phyloP scores from a whole-genome alignment of 2,329 filamentous ascomycete genomes.

The Aspergillus brunneoviolaceus region DNA sequence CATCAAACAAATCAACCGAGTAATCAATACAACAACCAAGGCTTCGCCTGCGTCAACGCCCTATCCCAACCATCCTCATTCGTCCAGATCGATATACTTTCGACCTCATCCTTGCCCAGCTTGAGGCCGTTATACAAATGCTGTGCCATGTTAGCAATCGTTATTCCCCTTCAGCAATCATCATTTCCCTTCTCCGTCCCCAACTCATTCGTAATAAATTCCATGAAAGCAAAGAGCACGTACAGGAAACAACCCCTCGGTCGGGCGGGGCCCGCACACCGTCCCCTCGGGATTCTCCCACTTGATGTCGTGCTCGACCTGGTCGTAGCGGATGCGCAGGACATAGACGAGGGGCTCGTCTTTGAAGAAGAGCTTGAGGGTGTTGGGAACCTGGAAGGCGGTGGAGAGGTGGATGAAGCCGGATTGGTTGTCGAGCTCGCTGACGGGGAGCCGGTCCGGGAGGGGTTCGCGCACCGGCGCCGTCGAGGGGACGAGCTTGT shows the following conservation, averaged over 20 bases:
- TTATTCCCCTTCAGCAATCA: neutral
- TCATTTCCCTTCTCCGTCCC: neutral
- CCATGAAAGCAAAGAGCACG: constrained; percentile 12
- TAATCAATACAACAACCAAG: constrained; percentile 37
- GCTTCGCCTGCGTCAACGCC: constrained; percentile 32
- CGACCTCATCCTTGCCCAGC: constrained; percentile 38
- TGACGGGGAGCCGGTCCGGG: constrained; percentile 37
- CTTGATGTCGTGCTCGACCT: constrained; percentile 29
- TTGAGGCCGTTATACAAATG: constrained; percentile 42
- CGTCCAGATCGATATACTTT: constrained; percentile 39
- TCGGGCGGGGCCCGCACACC: constrained; percentile 36
- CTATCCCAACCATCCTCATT: constrained; percentile 41
- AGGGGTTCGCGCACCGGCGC: constrained; percentile 36
- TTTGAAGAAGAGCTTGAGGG: constrained; percentile 39
- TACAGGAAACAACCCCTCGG: constrained; percentile 43
- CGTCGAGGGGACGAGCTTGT: constrained; percentile 41
- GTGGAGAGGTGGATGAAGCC: constrained; percentile 43
- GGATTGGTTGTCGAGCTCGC: constrained; percentile 36
- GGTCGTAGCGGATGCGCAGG: constrained; percentile 35
- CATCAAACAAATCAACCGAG: neutral
- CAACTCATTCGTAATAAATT: neutral
- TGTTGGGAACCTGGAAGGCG: constrained; percentile 39
- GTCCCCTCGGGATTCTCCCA: constrained; percentile 42
- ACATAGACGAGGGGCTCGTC: constrained; percentile 40
- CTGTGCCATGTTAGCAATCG: constrained; percentile 18